phyloP scores from a whole-genome alignment of 352 stramenopile genomes.

The Pythium utonaiense region DNA sequence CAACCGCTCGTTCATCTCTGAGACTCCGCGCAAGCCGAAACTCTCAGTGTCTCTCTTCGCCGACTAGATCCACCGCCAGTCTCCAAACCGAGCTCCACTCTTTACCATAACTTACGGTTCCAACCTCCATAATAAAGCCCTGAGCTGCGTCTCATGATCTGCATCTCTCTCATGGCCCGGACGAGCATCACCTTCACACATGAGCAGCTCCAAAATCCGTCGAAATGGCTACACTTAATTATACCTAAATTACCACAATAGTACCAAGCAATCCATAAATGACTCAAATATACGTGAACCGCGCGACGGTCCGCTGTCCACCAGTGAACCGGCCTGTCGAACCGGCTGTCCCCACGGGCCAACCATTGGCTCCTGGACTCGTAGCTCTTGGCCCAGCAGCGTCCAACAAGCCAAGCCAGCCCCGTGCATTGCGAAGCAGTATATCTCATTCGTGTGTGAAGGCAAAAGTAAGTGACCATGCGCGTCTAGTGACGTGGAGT shows the following conservation, averaged over 20 bases:
- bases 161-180: too few relatives aligned
- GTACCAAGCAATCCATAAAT: background rate
- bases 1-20: conserved; percentile 5
- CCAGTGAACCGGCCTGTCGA: conserved; percentile 18
- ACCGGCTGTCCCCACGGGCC: background rate
- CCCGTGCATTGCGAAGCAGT: conserved; percentile 15
- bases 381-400: background rate
- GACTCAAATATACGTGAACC: background rate
- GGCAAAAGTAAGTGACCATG: conserved; percentile 68
- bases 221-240: conserved; percentile 9
- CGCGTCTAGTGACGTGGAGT: too few relatives aligned
- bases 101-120: too few relatives aligned
- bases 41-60: conserved; percentile 22
- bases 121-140: too few relatives aligned
- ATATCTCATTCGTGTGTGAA: conserved; percentile 87
- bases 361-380: conserved; percentile 29
- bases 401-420: background rate
- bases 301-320: background rate
- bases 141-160: too few relatives aligned
- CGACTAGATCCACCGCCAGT: background rate
- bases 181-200: too few relatives aligned
- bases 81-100: too few relatives aligned
- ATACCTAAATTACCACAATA: conserved; percentile 3
- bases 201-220: too few relatives aligned
- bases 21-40: conserved; percentile 25